Evolutionary conservation across 805 yeast genomes (phyloP).

Genomic region (Candida koratica): DNA sequence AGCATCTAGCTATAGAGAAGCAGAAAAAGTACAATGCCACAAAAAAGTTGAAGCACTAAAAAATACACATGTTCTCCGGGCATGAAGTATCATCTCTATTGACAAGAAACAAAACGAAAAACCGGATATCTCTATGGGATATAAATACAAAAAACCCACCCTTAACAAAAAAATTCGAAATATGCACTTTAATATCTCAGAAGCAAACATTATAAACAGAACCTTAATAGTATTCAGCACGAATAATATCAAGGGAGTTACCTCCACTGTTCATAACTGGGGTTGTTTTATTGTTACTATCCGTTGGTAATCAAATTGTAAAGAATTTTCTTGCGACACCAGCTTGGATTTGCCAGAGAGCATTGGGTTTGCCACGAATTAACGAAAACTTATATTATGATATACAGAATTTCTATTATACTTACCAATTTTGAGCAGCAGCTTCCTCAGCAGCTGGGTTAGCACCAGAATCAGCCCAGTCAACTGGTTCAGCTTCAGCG

Average conservation of each 20-base stretch:
- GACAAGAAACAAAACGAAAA: constrained; percentile 41
- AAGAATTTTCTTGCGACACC: constrained; percentile 8
- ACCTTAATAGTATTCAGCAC: constrained; percentile 18
- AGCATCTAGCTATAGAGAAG: no score
- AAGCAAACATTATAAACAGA: constrained; percentile 4
- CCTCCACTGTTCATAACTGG: constrained; percentile 9
- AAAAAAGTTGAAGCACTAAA: no score
- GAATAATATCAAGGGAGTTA: constrained; percentile 11
- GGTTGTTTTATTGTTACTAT: constrained; percentile 15
- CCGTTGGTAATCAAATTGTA: constrained; percentile 31
- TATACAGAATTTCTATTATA: constrained; percentile 8
- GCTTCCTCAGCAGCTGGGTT: constrained; percentile 70
- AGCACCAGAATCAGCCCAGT: constrained; percentile 59
- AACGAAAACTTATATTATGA: constrained; percentile 7
- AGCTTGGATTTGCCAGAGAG: no score
- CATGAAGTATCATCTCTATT: constrained; percentile 46
- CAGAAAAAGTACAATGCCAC: no score
- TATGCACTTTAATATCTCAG: constrained; percentile 7
- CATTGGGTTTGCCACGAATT: not conserved
- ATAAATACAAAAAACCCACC: constrained; percentile 7
- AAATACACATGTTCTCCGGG: constrained; percentile 38
- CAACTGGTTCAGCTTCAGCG: constrained; percentile 58
- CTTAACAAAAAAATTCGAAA: constrained; percentile 7
- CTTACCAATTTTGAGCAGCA: constrained; percentile 52
- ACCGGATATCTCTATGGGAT: constrained; percentile 45